These are phyloP conservation scores for Sisymbrium altissimum DNA, from an alignment of 345 rosid genomes.

Conservation along the genomic window DNA sequence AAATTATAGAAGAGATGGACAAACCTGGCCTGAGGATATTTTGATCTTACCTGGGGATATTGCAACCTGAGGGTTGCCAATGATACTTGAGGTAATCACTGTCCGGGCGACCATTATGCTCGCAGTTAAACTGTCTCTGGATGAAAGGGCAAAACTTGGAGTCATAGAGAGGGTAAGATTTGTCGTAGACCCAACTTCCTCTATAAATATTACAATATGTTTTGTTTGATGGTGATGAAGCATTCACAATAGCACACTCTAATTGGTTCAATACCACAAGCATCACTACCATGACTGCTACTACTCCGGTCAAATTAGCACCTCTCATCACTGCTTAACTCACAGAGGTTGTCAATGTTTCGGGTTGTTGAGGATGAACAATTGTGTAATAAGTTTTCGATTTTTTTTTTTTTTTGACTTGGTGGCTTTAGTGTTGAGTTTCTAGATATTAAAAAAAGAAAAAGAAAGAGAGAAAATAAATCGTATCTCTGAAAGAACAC, in stretches of 20 bases:
- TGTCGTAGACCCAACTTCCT: conserved; percentile 66
- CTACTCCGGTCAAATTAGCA: conserved; percentile 5
- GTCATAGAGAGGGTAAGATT: conserved; percentile 51
- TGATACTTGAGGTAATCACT: conserved; percentile 50
- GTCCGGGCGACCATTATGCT: conserved; percentile 55
- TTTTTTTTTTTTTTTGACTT: not conserved
- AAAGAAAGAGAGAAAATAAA: too few species aligned
- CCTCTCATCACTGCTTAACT: conserved; percentile 32
- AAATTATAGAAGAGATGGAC: not conserved
- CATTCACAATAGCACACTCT: conserved; percentile 20
- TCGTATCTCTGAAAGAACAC: too few species aligned
- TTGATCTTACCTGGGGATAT: conserved; percentile 58
- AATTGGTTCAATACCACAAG: conserved; percentile 21
- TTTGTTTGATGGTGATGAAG: conserved; percentile 10
- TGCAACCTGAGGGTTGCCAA: conserved; percentile 60
- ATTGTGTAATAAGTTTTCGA: conserved; percentile 12
- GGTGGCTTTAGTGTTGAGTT: conserved; percentile 8
- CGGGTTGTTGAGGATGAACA: conserved; percentile 27
- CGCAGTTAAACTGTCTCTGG: conserved; percentile 54
- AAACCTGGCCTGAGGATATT: too few species aligned
- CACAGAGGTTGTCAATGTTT: conserved; percentile 12
- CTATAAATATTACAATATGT: conserved; percentile 31
- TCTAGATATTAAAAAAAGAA: too few species aligned
- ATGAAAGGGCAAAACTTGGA: conserved; percentile 48
- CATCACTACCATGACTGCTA: conserved; percentile 21